phyloP scores from a whole-genome alignment of 2,329 filamentous ascomycete genomes.

The Colletotrichum chrysophilum region DNA sequence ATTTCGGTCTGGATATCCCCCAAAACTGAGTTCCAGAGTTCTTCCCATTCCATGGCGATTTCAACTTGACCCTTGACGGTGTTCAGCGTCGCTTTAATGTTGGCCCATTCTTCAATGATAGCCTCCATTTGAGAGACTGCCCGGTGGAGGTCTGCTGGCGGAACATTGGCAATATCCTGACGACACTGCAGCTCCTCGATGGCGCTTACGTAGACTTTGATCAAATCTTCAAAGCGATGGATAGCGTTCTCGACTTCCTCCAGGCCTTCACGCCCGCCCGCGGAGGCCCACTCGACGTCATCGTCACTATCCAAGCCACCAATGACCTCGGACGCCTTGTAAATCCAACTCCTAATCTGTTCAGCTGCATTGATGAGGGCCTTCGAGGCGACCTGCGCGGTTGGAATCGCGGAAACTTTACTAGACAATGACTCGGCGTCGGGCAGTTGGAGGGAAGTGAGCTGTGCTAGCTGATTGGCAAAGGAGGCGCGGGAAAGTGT shows the following conservation, averaged over 20 bases:
- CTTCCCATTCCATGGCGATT: slow-evolving; percentile 98
- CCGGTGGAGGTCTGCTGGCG: slow-evolving; percentile 71
- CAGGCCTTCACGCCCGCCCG: slow-evolving; percentile 81
- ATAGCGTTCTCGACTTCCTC: slow-evolving; percentile 78
- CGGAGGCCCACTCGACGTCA: slow-evolving; percentile 96
- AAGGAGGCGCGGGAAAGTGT: slow-evolving; percentile 92
- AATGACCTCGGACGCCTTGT: slow-evolving; percentile 89
- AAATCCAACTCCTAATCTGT: slow-evolving; percentile 93
- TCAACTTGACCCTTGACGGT: slow-evolving; percentile 90
- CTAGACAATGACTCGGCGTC: slow-evolving; percentile 83
- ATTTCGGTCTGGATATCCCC: slow-evolving; percentile 91
- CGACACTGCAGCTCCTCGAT: slow-evolving; percentile 90
- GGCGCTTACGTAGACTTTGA: slow-evolving; percentile 91
- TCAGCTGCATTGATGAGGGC: slow-evolving; percentile 87
- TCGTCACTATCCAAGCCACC: slow-evolving; percentile 91
- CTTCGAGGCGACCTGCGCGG: slow-evolving; percentile 80
- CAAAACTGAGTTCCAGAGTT: slow-evolving; percentile 91
- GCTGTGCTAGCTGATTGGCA: slow-evolving; percentile 87
- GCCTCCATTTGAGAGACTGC: slow-evolving; percentile 90
- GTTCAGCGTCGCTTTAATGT: slow-evolving; percentile 78
- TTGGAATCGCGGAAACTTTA: slow-evolving; percentile 84
- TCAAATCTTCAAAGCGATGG: slow-evolving; percentile 82
- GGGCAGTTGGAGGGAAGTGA: slow-evolving; percentile 89
- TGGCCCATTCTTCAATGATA: slow-evolving; percentile 83
- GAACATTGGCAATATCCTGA: slow-evolving; percentile 74